Evolutionary conservation across 129 eudicot species (phyloP), one percentile per base, ranked within the genome.

Genomic region (Pittosporum tobira): DNA sequence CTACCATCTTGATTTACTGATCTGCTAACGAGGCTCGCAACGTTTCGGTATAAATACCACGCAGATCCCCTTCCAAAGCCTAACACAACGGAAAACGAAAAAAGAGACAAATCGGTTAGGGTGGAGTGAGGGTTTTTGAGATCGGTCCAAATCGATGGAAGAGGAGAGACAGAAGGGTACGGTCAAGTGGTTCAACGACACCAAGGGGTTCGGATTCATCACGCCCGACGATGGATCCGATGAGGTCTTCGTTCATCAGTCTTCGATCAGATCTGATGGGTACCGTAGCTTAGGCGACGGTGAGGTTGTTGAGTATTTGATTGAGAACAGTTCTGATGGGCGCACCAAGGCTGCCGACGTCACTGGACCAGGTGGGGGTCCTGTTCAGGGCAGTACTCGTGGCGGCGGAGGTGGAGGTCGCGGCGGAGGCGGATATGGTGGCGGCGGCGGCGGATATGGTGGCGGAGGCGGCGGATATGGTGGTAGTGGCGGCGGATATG

Each of bases 171-270:
- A 53, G 25, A 60, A 71, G 72, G 96, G 94, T 2, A 72, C 82
- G 5, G 95, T 89, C 9, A 89, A 89, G 72, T 89, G 95, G 97
- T 89, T 89, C 73, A 85, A 75, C 44, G 97, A 82, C 38, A 67
- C 72, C 7, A 88, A 81, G 47, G 94, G 96, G 0, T 88, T 78
- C 6, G 94, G 96, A 0, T 88, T 88, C 84, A 88, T 88, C 53
- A 81, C 96, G 0, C 96, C 96, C 0, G 74, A 73, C 4, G 84
- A 84, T 5, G 96, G 96, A 15, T 66, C 82, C 19, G 94, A 84
- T 1, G 94, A 84, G 62, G 80, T 88, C 8, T 88, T 89, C 13
- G 95, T 89, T 43, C 95, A 89, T 46, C 93, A 85, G 30, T 73
- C 85, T 0, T 66, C 86, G 1, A 89, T 89, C 63, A 76, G 77